Evolutionary conservation across 306 rosid species (phyloP).

Genomic region (Astragalus glycyphyllos): DNA sequence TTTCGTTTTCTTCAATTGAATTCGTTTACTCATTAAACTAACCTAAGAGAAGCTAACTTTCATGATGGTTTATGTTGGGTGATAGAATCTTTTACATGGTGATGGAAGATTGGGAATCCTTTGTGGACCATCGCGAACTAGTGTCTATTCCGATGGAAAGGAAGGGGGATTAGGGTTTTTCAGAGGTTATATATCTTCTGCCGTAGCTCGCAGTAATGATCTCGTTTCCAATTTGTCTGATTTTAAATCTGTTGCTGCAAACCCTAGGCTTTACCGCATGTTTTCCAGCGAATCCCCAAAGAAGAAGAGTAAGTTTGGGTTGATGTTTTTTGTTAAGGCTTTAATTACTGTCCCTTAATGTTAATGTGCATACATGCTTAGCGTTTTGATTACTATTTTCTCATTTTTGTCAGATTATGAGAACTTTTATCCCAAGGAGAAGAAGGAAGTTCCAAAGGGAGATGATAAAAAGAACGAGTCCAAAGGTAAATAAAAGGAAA

Average conservation of each 20-base stretch:
- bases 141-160: constrained; percentile 50
- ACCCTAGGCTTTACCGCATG: constrained; percentile 65
- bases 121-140: constrained; percentile 43
- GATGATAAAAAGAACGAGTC: constrained; percentile 73
- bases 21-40: neutral
- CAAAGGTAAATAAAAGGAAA: constrained; percentile 62
- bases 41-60: neutral
- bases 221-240: constrained; percentile 54
- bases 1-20: constrained; percentile 13
- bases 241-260: constrained; percentile 56
- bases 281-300: constrained; percentile 84
- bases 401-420: constrained; percentile 67
- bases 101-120: constrained; percentile 55
- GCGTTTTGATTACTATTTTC: constrained; percentile 29
- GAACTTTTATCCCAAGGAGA: constrained; percentile 85
- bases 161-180: constrained; percentile 67
- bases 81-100: constrained; percentile 58
- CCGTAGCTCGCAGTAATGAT: constrained; percentile 46
- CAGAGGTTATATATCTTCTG: constrained; percentile 60
- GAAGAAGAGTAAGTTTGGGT: constrained; percentile 96
- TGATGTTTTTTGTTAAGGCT: too few species aligned
- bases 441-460: constrained; percentile 87
- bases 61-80: constrained; percentile 21
- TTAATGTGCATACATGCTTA: too few species aligned
- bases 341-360: neutral